phyloP scores from a whole-genome alignment of 768 basidiomycete species.

The Pisolithus sp. region DNA sequence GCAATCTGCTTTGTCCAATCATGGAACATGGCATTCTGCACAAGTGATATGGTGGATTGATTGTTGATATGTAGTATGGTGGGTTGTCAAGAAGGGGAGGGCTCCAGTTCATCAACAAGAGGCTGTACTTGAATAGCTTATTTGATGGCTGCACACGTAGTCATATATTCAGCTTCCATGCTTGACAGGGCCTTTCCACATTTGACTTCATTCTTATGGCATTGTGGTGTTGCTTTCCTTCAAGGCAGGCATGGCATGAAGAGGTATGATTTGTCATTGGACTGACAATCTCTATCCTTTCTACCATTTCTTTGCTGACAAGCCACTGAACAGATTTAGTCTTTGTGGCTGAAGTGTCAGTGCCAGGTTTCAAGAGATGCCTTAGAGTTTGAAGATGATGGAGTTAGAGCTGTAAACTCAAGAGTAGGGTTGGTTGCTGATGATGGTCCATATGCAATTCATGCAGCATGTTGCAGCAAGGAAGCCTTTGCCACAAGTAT shows the following conservation, averaged over 20 bases:
- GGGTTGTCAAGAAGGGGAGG: no score
- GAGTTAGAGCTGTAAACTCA: neutral
- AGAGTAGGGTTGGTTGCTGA: neutral
- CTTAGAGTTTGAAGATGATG: neutral
- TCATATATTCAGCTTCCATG: no score
- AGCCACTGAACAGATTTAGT: constrained; percentile 1
- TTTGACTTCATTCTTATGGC: constrained; percentile 7
- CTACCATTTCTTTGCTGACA: constrained; percentile 4
- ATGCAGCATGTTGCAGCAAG: neutral
- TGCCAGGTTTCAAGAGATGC: constrained; percentile 1
- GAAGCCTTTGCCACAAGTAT: neutral
- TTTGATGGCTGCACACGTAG: no score
- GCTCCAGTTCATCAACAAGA: no score
- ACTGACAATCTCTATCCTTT: neutral
- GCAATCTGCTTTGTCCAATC: no score
- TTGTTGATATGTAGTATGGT: no score
- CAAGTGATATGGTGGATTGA: no score
- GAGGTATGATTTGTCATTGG: neutral
- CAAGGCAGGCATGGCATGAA: constrained; percentile 14
- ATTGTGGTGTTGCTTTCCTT: constrained; percentile 17
- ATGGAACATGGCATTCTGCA: no score
- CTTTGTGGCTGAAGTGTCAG: neutral
- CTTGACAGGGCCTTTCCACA: neutral
- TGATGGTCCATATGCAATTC: neutral
- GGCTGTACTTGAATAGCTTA: no score